Evolutionary conservation across 2,329 filamentous ascomycete genomes (phyloP), one percentile per base, ranked within the genome.

Genomic region (Penicillium rolfsii): DNA sequence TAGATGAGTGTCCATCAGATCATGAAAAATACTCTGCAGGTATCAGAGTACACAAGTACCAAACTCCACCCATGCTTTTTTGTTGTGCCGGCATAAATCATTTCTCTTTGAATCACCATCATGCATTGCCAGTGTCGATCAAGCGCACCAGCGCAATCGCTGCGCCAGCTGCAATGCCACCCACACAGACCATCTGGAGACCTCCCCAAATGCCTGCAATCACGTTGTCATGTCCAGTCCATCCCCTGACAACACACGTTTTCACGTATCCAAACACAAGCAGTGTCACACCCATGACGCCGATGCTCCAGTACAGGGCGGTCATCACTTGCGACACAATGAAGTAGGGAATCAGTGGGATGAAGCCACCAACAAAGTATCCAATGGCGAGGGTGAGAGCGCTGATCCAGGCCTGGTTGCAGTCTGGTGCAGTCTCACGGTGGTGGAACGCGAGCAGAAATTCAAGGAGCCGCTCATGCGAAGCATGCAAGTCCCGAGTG

Each of bases 261-360:
- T 80, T 80, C 57, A 76, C 70, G 52, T 78, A 80, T 0, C 78
- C 78, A 65, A 80, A 80, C 4, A 69, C 71, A 30, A 79, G 64
- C 52, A 80, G 60, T 3, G 77, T 77, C 19, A 80, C 64, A 0
- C 63, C 78, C 77, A 80, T 80, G 9, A 80, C 74, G 1, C 70
- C 76, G 58, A 78, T 75, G 58, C 77, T 79, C 65, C 69, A 77
- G 59, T 83, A 80, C 54, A 93, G 76, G 7, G 82, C 83, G 16
- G 73, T 63, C 36, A 76, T 69, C 5, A 84, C 79, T 28, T 78
- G 70, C 5, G 79, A 63, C 19, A 82, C 78, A 57, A 89, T 80
- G 65, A 91, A 87, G 76, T 91, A 91, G 0, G 89, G 89, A 45
- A 89, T 75, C 68, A 91, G 82, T 14, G 89, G 89, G n/a, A 91